Conservation (phyloP, 805 yeast species). For the Yarrowia deformans region DNA sequence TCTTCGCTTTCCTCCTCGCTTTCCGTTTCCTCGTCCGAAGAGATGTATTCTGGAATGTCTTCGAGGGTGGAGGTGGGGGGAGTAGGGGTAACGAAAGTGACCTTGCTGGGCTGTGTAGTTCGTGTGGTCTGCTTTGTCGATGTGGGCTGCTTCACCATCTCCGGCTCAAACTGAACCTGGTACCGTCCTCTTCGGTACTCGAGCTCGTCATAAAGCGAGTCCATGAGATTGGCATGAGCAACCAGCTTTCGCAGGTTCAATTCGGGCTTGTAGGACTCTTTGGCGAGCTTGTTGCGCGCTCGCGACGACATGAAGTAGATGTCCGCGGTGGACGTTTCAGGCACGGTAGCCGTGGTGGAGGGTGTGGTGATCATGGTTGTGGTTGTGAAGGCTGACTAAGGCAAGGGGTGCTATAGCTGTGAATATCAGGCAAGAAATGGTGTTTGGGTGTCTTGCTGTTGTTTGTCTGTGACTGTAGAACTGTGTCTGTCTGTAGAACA, state of each 20-base stretch:
- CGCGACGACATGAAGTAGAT: conserved; percentile 29
- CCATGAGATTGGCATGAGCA: conserved; percentile 36
- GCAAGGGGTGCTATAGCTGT: no score
- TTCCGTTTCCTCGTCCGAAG: conserved; percentile 28
- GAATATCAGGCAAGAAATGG: no score
- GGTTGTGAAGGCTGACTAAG: no score
- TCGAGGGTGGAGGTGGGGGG: not conserved
- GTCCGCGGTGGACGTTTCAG: conserved; percentile 30
- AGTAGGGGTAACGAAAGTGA: not conserved
- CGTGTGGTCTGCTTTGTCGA: no score
- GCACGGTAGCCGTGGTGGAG: conserved; percentile 1
- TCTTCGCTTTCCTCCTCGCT: conserved; percentile 24
- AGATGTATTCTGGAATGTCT: conserved; percentile 25
- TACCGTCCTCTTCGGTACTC: conserved; percentile 25
- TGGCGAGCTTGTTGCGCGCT: conserved; percentile 32
- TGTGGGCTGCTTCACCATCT: no score
- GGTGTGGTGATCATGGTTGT: not conserved
- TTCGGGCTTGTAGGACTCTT: conserved; percentile 25
- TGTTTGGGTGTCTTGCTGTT: no score
- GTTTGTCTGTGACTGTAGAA: no score
- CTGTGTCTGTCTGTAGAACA: no score
- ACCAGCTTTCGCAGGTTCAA: conserved; percentile 31
- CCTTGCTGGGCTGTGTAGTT: no score
- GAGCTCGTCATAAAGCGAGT: conserved; percentile 29
- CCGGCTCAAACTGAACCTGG: conserved; percentile 24